Evolutionary conservation across 2,329 filamentous ascomycete genomes (phyloP).

Genomic region (Plenodomus tracheiphilus): DNA sequence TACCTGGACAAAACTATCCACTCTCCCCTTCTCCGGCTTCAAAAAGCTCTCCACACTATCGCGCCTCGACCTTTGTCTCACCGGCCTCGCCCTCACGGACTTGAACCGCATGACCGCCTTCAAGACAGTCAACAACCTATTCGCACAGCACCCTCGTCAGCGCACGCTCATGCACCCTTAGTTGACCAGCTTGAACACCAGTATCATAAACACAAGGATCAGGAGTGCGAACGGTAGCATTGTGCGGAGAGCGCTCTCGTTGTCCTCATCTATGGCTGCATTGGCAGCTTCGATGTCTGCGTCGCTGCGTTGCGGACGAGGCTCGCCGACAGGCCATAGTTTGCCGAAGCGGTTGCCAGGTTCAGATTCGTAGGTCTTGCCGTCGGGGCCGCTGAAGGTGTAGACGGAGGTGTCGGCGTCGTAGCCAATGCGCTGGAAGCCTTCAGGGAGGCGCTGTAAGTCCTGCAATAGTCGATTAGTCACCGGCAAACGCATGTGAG

Average conservation of each 20-base stretch:
- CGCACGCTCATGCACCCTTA: background rate
- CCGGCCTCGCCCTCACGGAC: conserved; percentile 57
- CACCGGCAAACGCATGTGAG: background rate
- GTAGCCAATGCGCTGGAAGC: conserved; percentile 60
- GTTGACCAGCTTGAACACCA: conserved; percentile 42
- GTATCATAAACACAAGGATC: conserved; percentile 55
- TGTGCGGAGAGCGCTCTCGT: conserved; percentile 54
- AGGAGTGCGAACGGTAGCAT: conserved; percentile 63
- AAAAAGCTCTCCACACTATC: background rate
- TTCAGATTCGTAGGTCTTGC: conserved; percentile 55
- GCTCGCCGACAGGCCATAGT: conserved; percentile 34
- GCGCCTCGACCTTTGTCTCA: conserved; percentile 45
- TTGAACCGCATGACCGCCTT: conserved; percentile 43
- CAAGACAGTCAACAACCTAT: conserved; percentile 19
- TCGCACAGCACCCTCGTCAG: background rate
- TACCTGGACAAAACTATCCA: background rate
- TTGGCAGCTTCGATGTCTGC: conserved; percentile 5
- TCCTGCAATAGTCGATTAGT: conserved; percentile 42
- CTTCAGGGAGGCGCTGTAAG: conserved; percentile 57
- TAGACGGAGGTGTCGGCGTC: conserved; percentile 60
- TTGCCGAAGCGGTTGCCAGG: conserved; percentile 56
- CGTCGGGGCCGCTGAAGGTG: conserved; percentile 55
- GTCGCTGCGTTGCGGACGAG: background rate
- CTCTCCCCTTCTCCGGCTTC: background rate
- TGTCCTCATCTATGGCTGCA: conserved; percentile 18